Percentiles rank a stretch among this genome's conserved stretches.
These are phyloP conservation scores for Pseudonitzschia multiseries DNA, from an alignment of 108 stramenopile genomes.

Conservation along the genomic window DNA sequence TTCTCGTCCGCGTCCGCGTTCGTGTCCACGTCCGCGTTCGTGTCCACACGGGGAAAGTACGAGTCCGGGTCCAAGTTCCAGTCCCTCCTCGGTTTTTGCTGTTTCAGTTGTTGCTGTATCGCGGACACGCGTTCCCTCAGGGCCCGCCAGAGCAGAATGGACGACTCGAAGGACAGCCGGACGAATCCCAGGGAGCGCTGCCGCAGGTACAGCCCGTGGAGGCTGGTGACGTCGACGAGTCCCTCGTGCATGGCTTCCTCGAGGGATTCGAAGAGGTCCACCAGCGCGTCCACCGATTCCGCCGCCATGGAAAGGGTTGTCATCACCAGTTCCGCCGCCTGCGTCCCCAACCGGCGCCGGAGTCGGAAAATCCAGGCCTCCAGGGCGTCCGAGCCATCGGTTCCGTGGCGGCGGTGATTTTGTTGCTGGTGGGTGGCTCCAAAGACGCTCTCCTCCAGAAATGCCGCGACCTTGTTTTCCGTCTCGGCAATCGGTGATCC, in stretches of 20 bases:
- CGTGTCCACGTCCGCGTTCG: not conserved
- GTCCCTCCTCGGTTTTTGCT: not conserved
- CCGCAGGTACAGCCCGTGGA: constrained; percentile 71
- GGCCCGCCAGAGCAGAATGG: constrained; percentile 62
- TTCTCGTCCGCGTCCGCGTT: constrained; percentile 1
- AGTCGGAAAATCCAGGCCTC: constrained; percentile 12
- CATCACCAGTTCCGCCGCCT: constrained; percentile 18
- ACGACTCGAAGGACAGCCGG: constrained; percentile 68
- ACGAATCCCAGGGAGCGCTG: constrained; percentile 80
- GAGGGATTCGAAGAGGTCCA: constrained; percentile 55
- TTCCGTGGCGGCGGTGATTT: not conserved
- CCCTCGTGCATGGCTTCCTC: constrained; percentile 28
- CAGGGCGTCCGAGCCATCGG: not conserved
- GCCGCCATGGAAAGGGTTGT: constrained; percentile 34
- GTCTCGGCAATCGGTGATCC: not conserved
- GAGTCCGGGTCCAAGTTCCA: too few relatives aligned
- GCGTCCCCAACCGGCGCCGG: not conserved
- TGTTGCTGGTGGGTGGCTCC: not conserved
- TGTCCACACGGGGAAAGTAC: not conserved
- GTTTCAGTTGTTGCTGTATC: not conserved
- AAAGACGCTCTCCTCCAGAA: constrained; percentile 35
- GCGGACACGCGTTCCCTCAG: constrained; percentile 19
- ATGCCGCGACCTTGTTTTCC: constrained; percentile 20
- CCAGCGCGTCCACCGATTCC: constrained; percentile 51
- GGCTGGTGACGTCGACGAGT: constrained; percentile 50